Base-by-base conservation (phyloP, 139 green algal species). In the Volvox africanus region DNA sequence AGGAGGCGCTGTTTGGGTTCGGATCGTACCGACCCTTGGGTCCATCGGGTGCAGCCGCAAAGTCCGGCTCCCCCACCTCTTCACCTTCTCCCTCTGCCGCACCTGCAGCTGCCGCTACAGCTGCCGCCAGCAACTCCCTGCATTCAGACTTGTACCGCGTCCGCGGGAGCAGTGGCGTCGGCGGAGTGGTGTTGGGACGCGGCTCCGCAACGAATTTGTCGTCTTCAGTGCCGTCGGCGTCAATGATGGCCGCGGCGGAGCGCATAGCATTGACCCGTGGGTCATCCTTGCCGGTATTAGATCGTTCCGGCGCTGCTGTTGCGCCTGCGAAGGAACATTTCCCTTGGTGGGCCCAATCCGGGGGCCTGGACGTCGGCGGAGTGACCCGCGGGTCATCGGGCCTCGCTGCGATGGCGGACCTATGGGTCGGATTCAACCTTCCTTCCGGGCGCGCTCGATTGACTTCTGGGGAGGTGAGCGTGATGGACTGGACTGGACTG, bases 341-440 rank as follows among this genome's bases (percentile, higher is more conserved):
- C 37, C 83, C 83, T 5, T 88, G 83, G 83, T 88, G 83, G 83
- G 83, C 83, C 24, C 61, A 61, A 16, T 22, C 36, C 26, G 78
- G 36, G 21, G 78, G 16, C 3, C 21, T 20, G 80, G 50, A 71
- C 80, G 50, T 44, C 24, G 80, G 55, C 33, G 26, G 28, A 79
- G 71, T 2, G 71, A 79, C 71, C 71, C 71, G 28, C 6, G 71
- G 71, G 71, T 79, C 32, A 65, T 17, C 22, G 82, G 44, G 44
- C 44, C 44, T 9, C 44, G 9, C 9, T 5, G 65, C 65, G 65
- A 73, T 19, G 19, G 55, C 22, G 30, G 33, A 35, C 22, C 55
- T 88, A 37, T 88, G 83, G 83, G 65, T 88, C 1, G 83, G 83
- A 5, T 88, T 88, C 83, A 81, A 80, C 24, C 16, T 69, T 28